These are phyloP conservation scores for Bullera alba DNA, from an alignment of 768 basidiomycete genomes.

Conservation along the genomic window DNA sequence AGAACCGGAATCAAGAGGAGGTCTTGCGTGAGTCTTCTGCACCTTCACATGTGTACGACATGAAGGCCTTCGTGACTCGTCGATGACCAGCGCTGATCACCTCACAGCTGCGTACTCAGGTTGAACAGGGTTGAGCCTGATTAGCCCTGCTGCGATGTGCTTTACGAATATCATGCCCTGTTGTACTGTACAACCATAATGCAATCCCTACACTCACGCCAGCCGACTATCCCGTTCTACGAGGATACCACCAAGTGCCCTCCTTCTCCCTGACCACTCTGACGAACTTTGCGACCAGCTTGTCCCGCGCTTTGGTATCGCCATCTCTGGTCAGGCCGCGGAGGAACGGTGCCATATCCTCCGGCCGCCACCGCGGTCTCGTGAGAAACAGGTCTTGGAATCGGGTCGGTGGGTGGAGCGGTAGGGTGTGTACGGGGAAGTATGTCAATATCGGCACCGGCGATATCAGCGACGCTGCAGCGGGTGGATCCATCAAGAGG, in stretches of 20 bases:
- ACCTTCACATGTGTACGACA: neutral
- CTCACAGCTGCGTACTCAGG: conserved; percentile 1
- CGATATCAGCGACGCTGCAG: conserved; percentile 39
- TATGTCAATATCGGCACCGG: conserved; percentile 54
- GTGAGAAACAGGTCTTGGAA: conserved; percentile 79
- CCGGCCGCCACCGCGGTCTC: conserved; percentile 51
- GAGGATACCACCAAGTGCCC: conserved; percentile 54
- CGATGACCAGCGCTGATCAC: neutral
- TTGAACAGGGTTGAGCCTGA: too few species aligned
- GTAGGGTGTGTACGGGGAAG: conserved; percentile 68
- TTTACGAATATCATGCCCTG: too few species aligned
- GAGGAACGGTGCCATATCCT: conserved; percentile 76
- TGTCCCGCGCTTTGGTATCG: conserved; percentile 81
- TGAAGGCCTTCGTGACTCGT: neutral
- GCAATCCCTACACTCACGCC: neutral
- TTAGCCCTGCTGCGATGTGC: too few species aligned
- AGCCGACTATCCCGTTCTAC: conserved; percentile 21
- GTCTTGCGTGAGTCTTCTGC: conserved; percentile 21
- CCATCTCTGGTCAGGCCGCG: conserved; percentile 61
- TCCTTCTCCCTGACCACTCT: conserved; percentile 60
- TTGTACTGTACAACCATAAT: neutral
- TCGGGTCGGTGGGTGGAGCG: conserved; percentile 67
- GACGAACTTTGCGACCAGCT: conserved; percentile 76
- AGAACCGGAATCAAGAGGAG: conserved; percentile 21
- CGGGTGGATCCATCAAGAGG: conserved; percentile 51